Evolutionary conservation across 805 yeast species (phyloP).

Genomic region (Pichia kluyveri): DNA sequence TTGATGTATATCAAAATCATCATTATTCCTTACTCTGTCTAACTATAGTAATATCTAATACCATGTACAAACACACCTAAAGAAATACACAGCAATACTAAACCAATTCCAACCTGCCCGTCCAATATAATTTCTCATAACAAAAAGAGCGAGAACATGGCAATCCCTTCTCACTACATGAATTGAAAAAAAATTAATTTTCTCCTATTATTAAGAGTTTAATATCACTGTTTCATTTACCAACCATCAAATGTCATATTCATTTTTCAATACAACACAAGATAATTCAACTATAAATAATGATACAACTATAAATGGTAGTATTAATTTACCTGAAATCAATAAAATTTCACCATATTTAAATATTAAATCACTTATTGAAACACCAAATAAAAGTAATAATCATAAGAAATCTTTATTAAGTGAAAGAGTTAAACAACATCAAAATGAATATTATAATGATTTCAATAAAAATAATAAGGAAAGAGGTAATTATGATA

Average conservation of each 20-base stretch:
- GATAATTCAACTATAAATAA: neutral
- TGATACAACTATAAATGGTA: neutral
- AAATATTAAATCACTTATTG: constrained; percentile 25
- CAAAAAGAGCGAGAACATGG: too few species aligned
- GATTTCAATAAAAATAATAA: neutral
- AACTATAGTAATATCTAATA: too few species aligned
- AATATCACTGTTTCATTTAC: neutral
- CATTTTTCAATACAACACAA: neutral
- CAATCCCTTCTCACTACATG: too few species aligned
- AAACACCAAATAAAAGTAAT: constrained; percentile 22
- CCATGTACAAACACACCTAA: too few species aligned
- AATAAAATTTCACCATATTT: constrained; percentile 13
- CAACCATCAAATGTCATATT: neutral
- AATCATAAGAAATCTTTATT: neutral
- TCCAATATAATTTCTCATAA: too few species aligned
- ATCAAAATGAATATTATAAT: neutral
- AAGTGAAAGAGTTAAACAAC: neutral
- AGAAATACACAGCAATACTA: too few species aligned
- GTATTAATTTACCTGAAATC: neutral
- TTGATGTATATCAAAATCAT: too few species aligned
- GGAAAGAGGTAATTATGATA: neutral
- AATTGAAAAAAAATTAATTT: too few species aligned
- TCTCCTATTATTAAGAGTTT: neutral
- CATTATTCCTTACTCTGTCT: too few species aligned
- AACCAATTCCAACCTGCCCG: too few species aligned